Evolutionary conservation across 1,284 basidiomycete genomes (phyloP).

Genomic region (Tilletia caries): DNA sequence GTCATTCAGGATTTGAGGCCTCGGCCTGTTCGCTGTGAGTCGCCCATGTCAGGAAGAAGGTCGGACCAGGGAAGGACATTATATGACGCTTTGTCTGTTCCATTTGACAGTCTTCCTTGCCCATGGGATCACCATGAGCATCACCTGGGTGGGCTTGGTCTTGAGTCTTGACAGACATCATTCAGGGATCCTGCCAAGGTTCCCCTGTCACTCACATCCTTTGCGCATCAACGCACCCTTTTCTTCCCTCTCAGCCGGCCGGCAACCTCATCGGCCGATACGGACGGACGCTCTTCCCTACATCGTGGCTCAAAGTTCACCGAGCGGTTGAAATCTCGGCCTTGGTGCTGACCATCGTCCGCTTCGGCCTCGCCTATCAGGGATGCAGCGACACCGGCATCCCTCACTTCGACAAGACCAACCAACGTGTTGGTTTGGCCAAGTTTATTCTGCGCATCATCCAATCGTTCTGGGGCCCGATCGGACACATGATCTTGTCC

Average conservation of each 20-base stretch:
- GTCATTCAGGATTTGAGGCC: background rate
- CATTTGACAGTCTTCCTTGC: background rate
- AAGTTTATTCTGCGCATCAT: conserved; percentile 64
- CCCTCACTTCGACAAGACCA: conserved; percentile 24
- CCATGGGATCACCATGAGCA: too few relatives aligned
- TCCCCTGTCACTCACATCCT: too few relatives aligned
- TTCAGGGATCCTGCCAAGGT: too few relatives aligned
- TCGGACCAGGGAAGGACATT: too few relatives aligned
- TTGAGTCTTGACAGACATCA: too few relatives aligned
- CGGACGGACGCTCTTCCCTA: conserved; percentile 59
- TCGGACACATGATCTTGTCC: conserved; percentile 61
- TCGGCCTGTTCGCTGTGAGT: background rate
- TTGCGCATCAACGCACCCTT: too few relatives aligned
- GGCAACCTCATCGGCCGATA: conserved; percentile 65
- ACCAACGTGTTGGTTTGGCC: conserved; percentile 62
- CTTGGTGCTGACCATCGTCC: conserved; percentile 60
- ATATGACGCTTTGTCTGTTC: background rate
- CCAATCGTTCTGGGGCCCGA: conserved; percentile 62
- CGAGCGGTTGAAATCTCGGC: conserved; percentile 59
- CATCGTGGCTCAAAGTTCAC: conserved; percentile 64
- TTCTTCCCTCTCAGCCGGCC: conserved; percentile 52
- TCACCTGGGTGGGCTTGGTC: too few relatives aligned
- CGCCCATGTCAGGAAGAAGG: too few relatives aligned
- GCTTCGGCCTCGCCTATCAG: conserved; percentile 62
- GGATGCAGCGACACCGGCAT: conserved; percentile 17